Base-by-base conservation (phyloP, 2,329 filamentous ascomycete species). In the Xylariomycetidae sp. region DNA sequence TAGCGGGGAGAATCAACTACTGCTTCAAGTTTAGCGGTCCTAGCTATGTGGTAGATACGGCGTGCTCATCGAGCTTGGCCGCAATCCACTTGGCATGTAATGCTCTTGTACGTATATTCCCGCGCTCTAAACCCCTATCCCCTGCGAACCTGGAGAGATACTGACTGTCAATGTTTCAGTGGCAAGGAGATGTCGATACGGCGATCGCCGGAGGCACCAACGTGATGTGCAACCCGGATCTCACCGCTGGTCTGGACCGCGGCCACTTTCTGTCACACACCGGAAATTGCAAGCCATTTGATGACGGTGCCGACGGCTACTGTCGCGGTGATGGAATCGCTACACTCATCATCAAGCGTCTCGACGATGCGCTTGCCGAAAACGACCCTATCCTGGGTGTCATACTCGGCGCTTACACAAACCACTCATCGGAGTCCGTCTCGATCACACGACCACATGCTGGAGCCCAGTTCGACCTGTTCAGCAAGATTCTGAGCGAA, bases 381-480 rank as follows among this genome's bases (percentile, higher is more conserved):
- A 37, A 39, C 3, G 42, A 49, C 36, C 51, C 50, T 0, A 59
- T 71, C 25, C 63, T 80, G 17, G 79, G 70, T 17, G 72, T 76
- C 42, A 78, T 84, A 33, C 62, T 73, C 2, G 75, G 70, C 12
- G 72, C 74, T 5, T 70, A 69, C 2, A 86, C 82, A 27, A 88
- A 88, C 51, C 83, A 88, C 49, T 86, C 78, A 0, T 79, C 78
- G 1, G 74, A 84, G 46, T 72, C 82, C 7, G 69, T 77, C 2
- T 85, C 80, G 0, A 87, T 88, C 41, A 88, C 83, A 0, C 76
- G 78, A 22, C 83, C 84, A 0, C 79, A 85, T 44, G 74, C 68
- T 3, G 74, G 68, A 17, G 72, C 77, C 0, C 84, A 88, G 45
- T 66, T 74, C 22, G 67, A 67, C 36, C 60, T 85, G 3, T 84